Percentiles rank a stretch among this genome's conserved stretches.
Conservation (phyloP, 352 stramenopile species). For the Globisporangium canariense region DNA sequence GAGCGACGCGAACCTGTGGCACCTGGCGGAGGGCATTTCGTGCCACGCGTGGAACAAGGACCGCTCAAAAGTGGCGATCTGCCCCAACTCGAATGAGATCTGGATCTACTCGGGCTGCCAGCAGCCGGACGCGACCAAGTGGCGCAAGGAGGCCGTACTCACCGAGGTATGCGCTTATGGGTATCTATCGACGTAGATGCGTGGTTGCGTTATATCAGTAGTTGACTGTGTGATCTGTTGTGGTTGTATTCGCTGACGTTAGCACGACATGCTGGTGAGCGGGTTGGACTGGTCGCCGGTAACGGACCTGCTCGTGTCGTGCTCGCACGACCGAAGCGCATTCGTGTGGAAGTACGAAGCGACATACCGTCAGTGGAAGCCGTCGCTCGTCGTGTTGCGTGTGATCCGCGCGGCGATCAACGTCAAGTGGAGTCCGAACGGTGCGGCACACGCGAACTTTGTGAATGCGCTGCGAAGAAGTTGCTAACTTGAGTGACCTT, state of each 20-base stretch:
- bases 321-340: conserved; percentile 92
- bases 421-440: conserved; percentile 93
- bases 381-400: conserved; percentile 88
- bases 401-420: conserved; percentile 90
- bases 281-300: conserved; percentile 92
- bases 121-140: conserved; percentile 68
- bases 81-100: conserved; percentile 91
- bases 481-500: conserved; percentile 4
- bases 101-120: conserved; percentile 90
- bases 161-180: conserved; percentile 39
- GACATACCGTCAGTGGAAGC: conserved; percentile 88
- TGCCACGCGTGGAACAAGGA: conserved; percentile 93
- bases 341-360: conserved; percentile 94
- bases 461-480: background rate
- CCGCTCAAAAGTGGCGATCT: conserved; percentile 87
- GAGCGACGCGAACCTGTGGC: conserved; percentile 64
- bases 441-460: conserved; percentile 21
- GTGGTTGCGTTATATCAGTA: background rate
- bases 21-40: conserved; percentile 81
- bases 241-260: background rate
- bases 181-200: background rate
- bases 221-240: conserved; percentile 2
- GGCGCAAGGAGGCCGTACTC: conserved; percentile 83
- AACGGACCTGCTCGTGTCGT: conserved; percentile 93
- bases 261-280: conserved; percentile 93